Evolutionary conservation across 106 monocot species (phyloP).

Genomic region (Narthecium ossifragum): DNA sequence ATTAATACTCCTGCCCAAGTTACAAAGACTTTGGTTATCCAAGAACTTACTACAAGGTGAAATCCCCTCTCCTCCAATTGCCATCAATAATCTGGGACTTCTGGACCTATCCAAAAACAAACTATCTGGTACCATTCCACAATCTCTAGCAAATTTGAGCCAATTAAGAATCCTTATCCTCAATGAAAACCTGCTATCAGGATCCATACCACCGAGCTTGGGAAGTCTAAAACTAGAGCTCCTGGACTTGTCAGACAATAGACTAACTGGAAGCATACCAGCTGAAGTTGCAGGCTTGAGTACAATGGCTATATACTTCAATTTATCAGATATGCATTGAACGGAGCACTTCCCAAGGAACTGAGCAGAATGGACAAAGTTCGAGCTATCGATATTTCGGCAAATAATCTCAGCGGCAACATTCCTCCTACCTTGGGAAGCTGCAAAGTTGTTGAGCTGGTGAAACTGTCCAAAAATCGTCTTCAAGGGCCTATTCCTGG

Average conservation of each 20-base stretch:
- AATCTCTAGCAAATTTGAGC: conserved; percentile 17
- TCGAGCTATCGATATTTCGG: conserved; percentile 27
- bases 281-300: conserved; percentile 35
- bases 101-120: conserved; percentile 42
- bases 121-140: conserved; percentile 21
- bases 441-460: conserved; percentile 14
- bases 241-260: conserved; percentile 49
- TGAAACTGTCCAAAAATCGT: conserved; percentile 34
- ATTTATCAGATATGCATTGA: conserved; percentile 23
- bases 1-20: conserved; percentile 23
- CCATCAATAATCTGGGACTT: conserved; percentile 21
- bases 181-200: conserved; percentile 18
- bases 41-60: conserved; percentile 28
- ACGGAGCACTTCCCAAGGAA: conserved; percentile 22
- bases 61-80: conserved; percentile 25
- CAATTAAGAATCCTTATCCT: conserved; percentile 19
- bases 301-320: conserved; percentile 36
- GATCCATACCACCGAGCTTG: conserved; percentile 32
- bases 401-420: conserved; percentile 19
- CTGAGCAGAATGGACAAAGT: conserved; percentile 35
- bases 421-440: conserved; percentile 28
- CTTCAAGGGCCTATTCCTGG: conserved; percentile 28
- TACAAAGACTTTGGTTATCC: conserved; percentile 43
- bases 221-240: conserved; percentile 26
- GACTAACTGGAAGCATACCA: conserved; percentile 33